phyloP scores from a whole-genome alignment of 2,329 filamentous ascomycete species.

The Fusarium xyrophilum region DNA sequence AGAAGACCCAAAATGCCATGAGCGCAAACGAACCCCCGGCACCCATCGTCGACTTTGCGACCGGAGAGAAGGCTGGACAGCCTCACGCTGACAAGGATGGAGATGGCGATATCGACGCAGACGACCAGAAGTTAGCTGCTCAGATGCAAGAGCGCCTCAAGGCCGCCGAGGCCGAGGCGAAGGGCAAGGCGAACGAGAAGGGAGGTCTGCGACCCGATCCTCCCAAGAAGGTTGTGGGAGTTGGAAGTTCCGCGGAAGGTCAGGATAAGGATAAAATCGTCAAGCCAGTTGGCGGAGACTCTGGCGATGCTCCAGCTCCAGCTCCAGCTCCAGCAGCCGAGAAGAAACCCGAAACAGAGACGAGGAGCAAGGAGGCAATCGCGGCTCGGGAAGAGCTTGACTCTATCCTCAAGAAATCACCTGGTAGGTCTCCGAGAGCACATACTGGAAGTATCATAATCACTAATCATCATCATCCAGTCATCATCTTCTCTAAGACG shows the following conservation, averaged over 20 bases:
- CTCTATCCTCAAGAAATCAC: constrained; percentile 80
- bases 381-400: constrained; percentile 76
- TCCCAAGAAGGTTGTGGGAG: constrained; percentile 64
- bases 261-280: constrained; percentile 53
- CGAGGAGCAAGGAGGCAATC: constrained; percentile 65
- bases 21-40: constrained; percentile 48
- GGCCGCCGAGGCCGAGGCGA: constrained; percentile 72
- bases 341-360: constrained; percentile 56
- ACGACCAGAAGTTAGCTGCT: constrained; percentile 58
- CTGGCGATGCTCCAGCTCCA: constrained; percentile 15
- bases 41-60: constrained; percentile 51
- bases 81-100: constrained; percentile 58
- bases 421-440: constrained; percentile 64
- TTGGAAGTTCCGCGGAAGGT: constrained; percentile 63
- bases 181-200: constrained; percentile 73
- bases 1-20: constrained; percentile 64
- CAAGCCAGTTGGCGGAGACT: constrained; percentile 43
- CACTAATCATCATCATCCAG: constrained; percentile 52
- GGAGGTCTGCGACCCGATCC: constrained; percentile 65
- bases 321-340: constrained; percentile 19
- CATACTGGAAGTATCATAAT: neutral
- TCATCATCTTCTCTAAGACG: constrained; percentile 95
- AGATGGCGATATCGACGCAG: constrained; percentile 63
- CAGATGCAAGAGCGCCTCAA: constrained; percentile 68
- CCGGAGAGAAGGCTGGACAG: constrained; percentile 48